A percentile compares a stretch with the other conserved stretches of the same genome.
phyloP scores from a whole-genome alignment of 2,329 filamentous ascomycete genomes.

The Calonectria ilicicola region DNA sequence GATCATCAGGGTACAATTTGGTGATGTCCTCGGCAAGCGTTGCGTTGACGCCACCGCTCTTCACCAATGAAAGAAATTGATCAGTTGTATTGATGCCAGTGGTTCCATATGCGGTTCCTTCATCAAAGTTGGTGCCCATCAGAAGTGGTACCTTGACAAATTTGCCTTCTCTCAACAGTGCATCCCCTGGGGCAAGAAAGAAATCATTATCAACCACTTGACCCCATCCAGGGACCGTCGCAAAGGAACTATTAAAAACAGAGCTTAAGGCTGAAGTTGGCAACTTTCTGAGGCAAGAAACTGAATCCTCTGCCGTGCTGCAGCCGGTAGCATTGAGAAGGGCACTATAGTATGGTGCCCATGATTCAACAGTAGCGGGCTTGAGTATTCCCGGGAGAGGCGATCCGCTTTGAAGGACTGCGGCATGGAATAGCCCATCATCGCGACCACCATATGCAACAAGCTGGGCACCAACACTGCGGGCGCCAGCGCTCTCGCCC shows the following conservation, averaged over 20 bases:
- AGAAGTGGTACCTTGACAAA: neutral
- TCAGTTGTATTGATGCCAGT: neutral
- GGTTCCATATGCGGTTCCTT: neutral
- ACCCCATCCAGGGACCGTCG: neutral
- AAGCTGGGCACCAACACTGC: neutral
- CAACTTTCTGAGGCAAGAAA: neutral
- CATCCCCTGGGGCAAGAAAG: neutral
- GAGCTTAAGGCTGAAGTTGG: neutral
- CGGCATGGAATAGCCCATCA: neutral
- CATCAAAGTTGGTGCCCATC: neutral
- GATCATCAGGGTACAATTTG: neutral
- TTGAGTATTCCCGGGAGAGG: neutral
- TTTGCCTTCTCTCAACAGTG: neutral
- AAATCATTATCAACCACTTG: neutral
- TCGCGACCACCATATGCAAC: neutral
- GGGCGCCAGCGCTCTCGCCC: neutral
- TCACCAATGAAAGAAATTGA: neutral
- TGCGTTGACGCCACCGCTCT: neutral
- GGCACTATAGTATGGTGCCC: neutral
- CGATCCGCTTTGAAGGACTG: neutral
- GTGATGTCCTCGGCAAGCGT: neutral
- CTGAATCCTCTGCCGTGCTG: neutral
- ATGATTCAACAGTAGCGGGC: neutral
- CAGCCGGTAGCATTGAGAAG: neutral
- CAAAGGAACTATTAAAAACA: neutral